Conservation (phyloP, 768 basidiomycete genomes). For the Calvatia gigantea region DNA sequence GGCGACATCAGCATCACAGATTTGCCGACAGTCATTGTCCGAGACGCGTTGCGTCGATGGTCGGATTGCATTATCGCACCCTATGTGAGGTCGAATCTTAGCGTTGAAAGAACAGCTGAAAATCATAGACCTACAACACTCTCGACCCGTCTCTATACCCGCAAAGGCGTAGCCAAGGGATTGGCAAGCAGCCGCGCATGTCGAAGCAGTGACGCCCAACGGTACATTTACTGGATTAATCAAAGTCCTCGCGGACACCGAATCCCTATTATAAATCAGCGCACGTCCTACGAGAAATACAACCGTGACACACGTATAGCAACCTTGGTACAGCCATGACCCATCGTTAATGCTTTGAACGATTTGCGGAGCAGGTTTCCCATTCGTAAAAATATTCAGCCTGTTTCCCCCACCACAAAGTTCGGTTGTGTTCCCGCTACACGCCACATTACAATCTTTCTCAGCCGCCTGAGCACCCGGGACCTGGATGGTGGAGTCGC, state of each 20-base stretch:
- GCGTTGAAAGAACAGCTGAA: background rate
- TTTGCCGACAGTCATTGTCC: slow-evolving; percentile 36
- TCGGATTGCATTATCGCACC: slow-evolving; percentile 36
- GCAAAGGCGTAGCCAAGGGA: slow-evolving; percentile 36
- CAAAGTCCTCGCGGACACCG: slow-evolving; percentile 29
- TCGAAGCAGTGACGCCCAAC: slow-evolving; percentile 42
- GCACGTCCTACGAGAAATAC: background rate
- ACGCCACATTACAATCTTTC: slow-evolving; percentile 49
- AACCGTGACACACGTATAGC: slow-evolving; percentile 47
- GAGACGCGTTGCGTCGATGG: slow-evolving; percentile 32
- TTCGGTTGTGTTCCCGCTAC: slow-evolving; percentile 52
- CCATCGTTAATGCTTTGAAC: slow-evolving; percentile 41
- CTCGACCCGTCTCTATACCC: slow-evolving; percentile 42
- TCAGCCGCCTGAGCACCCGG: slow-evolving; percentile 40
- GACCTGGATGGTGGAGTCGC: slow-evolving; percentile 52
- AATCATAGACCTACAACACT: slow-evolving; percentile 40
- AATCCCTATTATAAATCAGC: slow-evolving; percentile 26
- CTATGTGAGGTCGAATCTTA: slow-evolving; percentile 17
- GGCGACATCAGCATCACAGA: slow-evolving; percentile 33
- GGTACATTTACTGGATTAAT: slow-evolving; percentile 35
- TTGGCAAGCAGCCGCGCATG: slow-evolving; percentile 45
- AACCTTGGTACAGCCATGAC: slow-evolving; percentile 60
- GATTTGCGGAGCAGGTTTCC: slow-evolving; percentile 43
- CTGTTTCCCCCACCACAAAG: slow-evolving; percentile 50
- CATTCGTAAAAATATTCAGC: slow-evolving; percentile 54